Evolutionary conservation across 495 filamentous ascomycete genomes (phyloP).

Genomic region (Achaetomiella virescens): DNA sequence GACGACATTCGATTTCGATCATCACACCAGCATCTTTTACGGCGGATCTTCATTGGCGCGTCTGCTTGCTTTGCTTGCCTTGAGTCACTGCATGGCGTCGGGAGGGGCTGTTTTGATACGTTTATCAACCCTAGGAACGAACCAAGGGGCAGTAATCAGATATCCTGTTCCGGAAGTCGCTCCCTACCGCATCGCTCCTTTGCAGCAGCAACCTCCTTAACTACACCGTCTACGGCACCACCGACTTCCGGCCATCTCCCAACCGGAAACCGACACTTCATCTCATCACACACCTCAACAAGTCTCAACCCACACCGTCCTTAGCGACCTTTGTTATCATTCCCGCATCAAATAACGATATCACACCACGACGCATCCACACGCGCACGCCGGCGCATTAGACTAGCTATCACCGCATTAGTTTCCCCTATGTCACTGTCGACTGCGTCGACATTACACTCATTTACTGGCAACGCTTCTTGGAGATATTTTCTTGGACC

Average conservation of each 20-base stretch:
- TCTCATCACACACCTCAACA: no score
- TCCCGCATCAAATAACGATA: no score
- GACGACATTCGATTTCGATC: background rate
- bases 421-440: background rate
- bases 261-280: no score
- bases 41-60: background rate
- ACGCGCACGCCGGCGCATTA: no score
- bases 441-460: background rate
- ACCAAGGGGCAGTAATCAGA: background rate
- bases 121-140: background rate
- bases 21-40: slow-evolving; percentile 6
- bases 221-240: no score
- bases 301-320: no score
- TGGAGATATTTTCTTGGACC: background rate
- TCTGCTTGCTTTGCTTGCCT: background rate
- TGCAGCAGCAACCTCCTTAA: no score
- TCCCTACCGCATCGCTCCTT: background rate
- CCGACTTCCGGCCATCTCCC: no score
- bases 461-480: background rate
- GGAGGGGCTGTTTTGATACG: background rate
- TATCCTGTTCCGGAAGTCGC: background rate
- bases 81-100: slow-evolving; percentile 8
- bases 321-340: no score
- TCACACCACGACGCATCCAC: no score
- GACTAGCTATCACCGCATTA: background rate